Evolutionary conservation across 768 basidiomycete genomes (phyloP), one percentile per base, ranked within the genome.

Genomic region (Suillus variegatus): DNA sequence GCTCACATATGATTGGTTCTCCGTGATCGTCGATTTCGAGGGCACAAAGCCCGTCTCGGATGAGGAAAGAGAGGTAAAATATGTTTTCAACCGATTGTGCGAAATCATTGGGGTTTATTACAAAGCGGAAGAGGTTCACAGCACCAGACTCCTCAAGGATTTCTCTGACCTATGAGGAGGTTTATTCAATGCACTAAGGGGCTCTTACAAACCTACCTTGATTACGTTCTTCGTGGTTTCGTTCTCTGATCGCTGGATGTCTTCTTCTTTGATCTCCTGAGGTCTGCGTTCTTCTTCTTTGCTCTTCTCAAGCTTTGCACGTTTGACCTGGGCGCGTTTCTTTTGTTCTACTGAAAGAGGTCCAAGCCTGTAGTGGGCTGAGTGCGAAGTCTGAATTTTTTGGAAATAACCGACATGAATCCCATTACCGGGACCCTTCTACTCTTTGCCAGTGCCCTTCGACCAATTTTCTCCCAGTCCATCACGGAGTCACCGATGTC

Each of bases 41-140:
- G 13, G 90, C 89, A 65, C 89, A 93, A 71, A 87, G 85, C 3
- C 91, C 94, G 68, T 96, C 93, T 38, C 92, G 85, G 55, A 97
- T 92, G 67, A 97, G 83, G 79, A 99, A 99, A 0, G 94, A 94
- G 2, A 97, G 83, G 72, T 97, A 95, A 75, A 99, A 99, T 28
- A 97, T 81, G 74, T 99, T 99, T 78, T 99, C 97, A 16, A 99
- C 94, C 0, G 93, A 94, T 74, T 99, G 97, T 0, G 90, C 91
- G 73, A 94, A 99, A 71, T 92, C 88, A 36, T 89, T 77, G 14
- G 97, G 97, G 73, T 99, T 97, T 67, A 97, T 82, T 62, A 98
- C 83, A 72, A 98, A 92, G 66, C 83, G 78, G 80, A 98, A 98
- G 36, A 97, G 76, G 70, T 97, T 97, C 61, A 92, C 82, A 8